phyloP scores from a whole-genome alignment of 2,329 filamentous ascomycete genomes.

The Macrophomina phaseolina region DNA sequence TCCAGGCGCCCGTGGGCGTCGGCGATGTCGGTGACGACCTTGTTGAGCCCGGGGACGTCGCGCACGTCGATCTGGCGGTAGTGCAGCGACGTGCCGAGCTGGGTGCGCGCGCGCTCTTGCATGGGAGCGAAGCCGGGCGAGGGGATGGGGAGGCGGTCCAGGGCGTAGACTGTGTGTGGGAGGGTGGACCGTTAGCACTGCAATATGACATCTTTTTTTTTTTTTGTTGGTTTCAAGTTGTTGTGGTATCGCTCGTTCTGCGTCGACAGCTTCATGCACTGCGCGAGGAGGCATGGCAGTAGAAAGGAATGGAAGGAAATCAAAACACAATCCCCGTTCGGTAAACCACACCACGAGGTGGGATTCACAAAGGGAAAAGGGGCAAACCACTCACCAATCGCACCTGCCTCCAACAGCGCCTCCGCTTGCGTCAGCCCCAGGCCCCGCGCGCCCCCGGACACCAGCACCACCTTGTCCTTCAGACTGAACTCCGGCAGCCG shows the following conservation, averaged over 20 bases:
- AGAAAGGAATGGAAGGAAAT: not conserved
- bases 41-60: conserved; percentile 70
- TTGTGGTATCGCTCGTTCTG: no score
- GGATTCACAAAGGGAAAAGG: no score
- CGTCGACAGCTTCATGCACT: no score
- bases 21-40: conserved; percentile 71
- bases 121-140: conserved; percentile 68
- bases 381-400: conserved; percentile 56
- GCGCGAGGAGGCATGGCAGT: not conserved
- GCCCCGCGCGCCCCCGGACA: conserved; percentile 74
- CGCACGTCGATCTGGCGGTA: conserved; percentile 84
- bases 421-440: conserved; percentile 77
- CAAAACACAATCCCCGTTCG: no score
- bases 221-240: no score
- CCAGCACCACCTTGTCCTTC: conserved; percentile 70
- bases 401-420: conserved; percentile 75
- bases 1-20: conserved; percentile 74
- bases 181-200: not conserved
- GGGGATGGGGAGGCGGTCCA: conserved; percentile 66
- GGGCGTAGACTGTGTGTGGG: conserved; percentile 62
- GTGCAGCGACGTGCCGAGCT: conserved; percentile 70
- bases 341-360: no score
- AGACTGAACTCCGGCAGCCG: conserved; percentile 76
- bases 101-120: conserved; percentile 64
- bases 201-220: no score